These are phyloP conservation scores for Grigorovia yakushimaensis DNA, from an alignment of 805 yeast genomes.

Conservation along the genomic window DNA sequence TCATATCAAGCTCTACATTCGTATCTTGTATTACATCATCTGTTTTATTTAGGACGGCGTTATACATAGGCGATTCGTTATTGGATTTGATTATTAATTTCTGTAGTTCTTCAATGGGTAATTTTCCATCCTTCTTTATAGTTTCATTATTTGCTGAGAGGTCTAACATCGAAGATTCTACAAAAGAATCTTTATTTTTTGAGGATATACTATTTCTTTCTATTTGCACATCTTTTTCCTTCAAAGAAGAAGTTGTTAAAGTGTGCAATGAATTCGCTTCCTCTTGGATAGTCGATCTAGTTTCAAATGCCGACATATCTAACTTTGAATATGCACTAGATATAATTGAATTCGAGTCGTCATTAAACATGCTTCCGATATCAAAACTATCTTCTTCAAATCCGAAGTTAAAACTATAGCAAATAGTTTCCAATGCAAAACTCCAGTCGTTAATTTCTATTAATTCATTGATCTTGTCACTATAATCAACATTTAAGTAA, in stretches of 20 bases:
- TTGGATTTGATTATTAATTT: background rate
- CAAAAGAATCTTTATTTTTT: background rate
- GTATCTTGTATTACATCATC: background rate
- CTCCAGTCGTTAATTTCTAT: slow-evolving; percentile 25
- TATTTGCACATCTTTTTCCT: background rate
- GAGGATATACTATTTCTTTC: too few species aligned
- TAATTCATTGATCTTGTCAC: slow-evolving; percentile 22
- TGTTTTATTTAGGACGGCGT: background rate
- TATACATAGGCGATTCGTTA: background rate
- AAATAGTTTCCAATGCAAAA: slow-evolving; percentile 21
- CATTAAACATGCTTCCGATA: background rate
- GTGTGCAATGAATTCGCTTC: background rate
- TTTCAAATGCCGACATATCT: background rate
- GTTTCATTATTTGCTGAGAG: background rate
- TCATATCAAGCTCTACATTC: background rate
- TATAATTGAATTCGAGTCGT: background rate
- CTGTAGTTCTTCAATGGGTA: background rate
- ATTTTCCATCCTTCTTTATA: background rate
- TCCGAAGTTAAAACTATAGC: slow-evolving; percentile 21
- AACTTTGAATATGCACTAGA: background rate
- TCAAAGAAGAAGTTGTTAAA: background rate
- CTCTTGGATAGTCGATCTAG: background rate
- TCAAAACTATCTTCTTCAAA: slow-evolving; percentile 22
- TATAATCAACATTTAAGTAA: slow-evolving; percentile 24
- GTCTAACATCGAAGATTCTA: background rate